phyloP scores from a whole-genome alignment of 106 monocot species.

The Dioscorea dumetorum region DNA sequence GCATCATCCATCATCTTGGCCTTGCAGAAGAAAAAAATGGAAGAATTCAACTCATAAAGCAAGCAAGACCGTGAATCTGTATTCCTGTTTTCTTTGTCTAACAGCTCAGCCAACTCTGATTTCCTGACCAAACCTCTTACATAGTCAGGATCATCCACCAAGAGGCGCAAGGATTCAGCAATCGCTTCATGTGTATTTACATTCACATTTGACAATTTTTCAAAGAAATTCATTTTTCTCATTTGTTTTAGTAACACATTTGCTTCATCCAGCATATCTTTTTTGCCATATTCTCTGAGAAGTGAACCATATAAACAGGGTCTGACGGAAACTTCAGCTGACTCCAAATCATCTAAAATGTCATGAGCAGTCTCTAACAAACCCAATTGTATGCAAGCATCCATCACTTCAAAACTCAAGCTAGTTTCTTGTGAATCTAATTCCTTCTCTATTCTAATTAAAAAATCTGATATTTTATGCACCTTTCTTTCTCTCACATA shows the following conservation, averaged over 20 bases:
- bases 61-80: slow-evolving; percentile 18
- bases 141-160: slow-evolving; percentile 3
- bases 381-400: slow-evolving; percentile 61
- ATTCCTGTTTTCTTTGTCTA: slow-evolving; percentile 35
- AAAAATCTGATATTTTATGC: slow-evolving; percentile 41
- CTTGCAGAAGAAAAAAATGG: slow-evolving; percentile 82
- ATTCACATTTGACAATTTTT: slow-evolving; percentile 20
- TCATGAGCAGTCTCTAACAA: slow-evolving; percentile 87
- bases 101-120: slow-evolving; percentile 25
- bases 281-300: slow-evolving; percentile 39
- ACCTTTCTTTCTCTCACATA: slow-evolving; percentile 51
- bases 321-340: slow-evolving; percentile 26
- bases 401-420: slow-evolving; percentile 41
- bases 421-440: slow-evolving; percentile 9
- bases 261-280: slow-evolving; percentile 37
- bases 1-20: slow-evolving; percentile 94
- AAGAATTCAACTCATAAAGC: slow-evolving; percentile 65
- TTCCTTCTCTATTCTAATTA: slow-evolving; percentile 36
- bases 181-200: too few species aligned
- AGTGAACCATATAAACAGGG: slow-evolving; percentile 35
- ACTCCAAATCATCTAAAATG: slow-evolving; percentile 74
- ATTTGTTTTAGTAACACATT: slow-evolving; percentile 48
- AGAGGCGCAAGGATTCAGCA: slow-evolving; percentile 2
- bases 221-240: slow-evolving; percentile 24
- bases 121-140: not conserved